Evolutionary conservation across 2,329 filamentous ascomycete genomes (phyloP), one percentile per base, ranked within the genome.

Genomic region (Fusarium napiforme): DNA sequence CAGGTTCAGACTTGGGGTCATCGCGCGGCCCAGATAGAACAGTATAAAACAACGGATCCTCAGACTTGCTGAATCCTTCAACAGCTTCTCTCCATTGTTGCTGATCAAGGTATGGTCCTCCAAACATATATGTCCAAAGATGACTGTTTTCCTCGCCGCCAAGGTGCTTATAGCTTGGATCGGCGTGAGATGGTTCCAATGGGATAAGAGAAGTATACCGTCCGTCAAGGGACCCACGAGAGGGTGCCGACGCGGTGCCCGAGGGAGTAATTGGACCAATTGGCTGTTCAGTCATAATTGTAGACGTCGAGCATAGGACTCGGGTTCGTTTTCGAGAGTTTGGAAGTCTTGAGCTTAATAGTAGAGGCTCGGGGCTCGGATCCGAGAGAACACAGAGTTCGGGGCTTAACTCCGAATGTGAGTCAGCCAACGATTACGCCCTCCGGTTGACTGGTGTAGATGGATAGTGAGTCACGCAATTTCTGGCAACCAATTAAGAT

Each of bases 21-120:
- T 66, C 70, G 19, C 55, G 72, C 7, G 75, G 78, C 0, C 75
- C 75, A 7, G 83, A 83, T 21, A 86, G 77, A 30, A 88, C 82
- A 18, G 84, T 81, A 72, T 83, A 89, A 75, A 83, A 85, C 43
- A 84, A 75, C 0, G 82, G 80, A 64, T 86, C 82, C 3, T 73
- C 60, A 0, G 79, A 80, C 7, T 52, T 68, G 39, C 69, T 69
- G 74, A 77, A 82, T 5, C 62, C 37, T 19, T 60, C 42, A 11
- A 81, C 64, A 1, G 62, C 45, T 0, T 63, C 36, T 23, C 72
- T 70, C 69, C 78, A 81, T 5, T 76, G 42, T 1, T 67, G 37
- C 18, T 64, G 49, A 2, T 71, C 69, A 10, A 71, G 52, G 14
- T 77, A 80, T 0, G 78, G 80, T 0, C 72, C 74, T 3, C 65